These are phyloP conservation scores for Corrigiola litoralis DNA, from an alignment of 179 eudicot genomes.

Conservation along the genomic window DNA sequence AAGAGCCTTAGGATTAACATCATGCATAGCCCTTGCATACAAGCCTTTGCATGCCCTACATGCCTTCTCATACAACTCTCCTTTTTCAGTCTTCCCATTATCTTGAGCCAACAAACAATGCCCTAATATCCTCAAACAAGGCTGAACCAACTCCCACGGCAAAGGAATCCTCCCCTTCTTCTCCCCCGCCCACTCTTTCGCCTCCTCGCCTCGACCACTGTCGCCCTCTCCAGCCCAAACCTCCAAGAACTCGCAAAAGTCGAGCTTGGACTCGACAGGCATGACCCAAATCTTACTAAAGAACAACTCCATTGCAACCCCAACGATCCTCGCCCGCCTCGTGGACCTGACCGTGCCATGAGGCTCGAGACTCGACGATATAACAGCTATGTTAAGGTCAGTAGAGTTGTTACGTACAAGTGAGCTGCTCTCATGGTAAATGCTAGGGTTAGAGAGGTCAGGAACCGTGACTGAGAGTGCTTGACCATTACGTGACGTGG, in stretches of 20 bases:
- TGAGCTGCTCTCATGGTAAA: conserved; percentile 63
- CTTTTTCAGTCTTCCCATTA: conserved; percentile 4
- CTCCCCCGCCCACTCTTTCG: not conserved
- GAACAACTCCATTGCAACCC: conserved; percentile 78
- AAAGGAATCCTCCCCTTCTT: conserved; percentile 41
- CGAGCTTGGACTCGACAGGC: conserved; percentile 61
- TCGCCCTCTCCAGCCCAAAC: conserved; percentile 58
- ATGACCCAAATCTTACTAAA: conserved; percentile 47
- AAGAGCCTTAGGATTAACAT: conserved; percentile 64
- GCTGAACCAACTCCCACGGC: conserved; percentile 89
- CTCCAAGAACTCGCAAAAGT: conserved; percentile 61
- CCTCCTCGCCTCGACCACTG: conserved; percentile 1
- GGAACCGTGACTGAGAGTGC: conserved; percentile 56
- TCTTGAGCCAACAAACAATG: conserved; percentile 60
- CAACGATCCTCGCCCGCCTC: conserved; percentile 63
- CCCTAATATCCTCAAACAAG: conserved; percentile 66
- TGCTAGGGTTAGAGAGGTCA: conserved; percentile 64
- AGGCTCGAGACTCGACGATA: conserved; percentile 66
- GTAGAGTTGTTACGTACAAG: conserved; percentile 33
- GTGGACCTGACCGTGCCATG: conserved; percentile 73
- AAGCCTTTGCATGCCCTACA: conserved; percentile 54
- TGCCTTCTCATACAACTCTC: conserved; percentile 49
- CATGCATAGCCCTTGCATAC: conserved; percentile 64
- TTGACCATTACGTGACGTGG: conserved; percentile 49
- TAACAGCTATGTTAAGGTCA: conserved; percentile 55